Percentiles rank a stretch among this genome's conserved stretches.
These are phyloP conservation scores for Polychaeton citri DNA, from an alignment of 2,329 filamentous ascomycete species.

Conservation along the genomic window DNA sequence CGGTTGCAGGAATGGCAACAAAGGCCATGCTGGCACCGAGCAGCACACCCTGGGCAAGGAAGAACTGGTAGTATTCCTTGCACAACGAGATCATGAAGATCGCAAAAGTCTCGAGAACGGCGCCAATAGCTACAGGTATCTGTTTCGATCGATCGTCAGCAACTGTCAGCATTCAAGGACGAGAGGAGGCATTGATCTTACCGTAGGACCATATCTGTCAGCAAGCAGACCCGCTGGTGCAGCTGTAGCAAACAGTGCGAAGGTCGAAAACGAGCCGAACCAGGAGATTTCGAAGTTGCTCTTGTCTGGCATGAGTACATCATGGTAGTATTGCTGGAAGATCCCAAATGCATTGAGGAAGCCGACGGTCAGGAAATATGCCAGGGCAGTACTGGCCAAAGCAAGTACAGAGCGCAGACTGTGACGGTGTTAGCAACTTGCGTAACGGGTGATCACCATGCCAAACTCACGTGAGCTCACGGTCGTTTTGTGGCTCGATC, in stretches of 20 bases:
- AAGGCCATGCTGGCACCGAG: slow-evolving; percentile 30
- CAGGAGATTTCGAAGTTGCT: slow-evolving; percentile 16
- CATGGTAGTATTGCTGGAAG: slow-evolving; percentile 15
- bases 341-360: slow-evolving; percentile 16
- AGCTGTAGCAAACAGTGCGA: slow-evolving; percentile 14
- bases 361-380: no score
- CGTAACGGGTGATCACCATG: no score
- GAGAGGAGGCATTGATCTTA: no score
- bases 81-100: slow-evolving; percentile 36
- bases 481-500: no score
- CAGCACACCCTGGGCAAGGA: slow-evolving; percentile 38
- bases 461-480: no score
- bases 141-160: neutral
- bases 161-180: neutral
- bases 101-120: slow-evolving; percentile 27
- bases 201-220: slow-evolving; percentile 14
- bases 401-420: no score
- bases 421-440: no score
- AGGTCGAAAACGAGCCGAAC: slow-evolving; percentile 16
- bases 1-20: slow-evolving; percentile 32
- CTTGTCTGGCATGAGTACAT: slow-evolving; percentile 7
- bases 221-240: slow-evolving; percentile 15
- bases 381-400: no score
- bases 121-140: slow-evolving; percentile 6
- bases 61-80: slow-evolving; percentile 38